Conservation (phyloP, 192 early-diverging fungal species). For the Backusella westeae region DNA sequence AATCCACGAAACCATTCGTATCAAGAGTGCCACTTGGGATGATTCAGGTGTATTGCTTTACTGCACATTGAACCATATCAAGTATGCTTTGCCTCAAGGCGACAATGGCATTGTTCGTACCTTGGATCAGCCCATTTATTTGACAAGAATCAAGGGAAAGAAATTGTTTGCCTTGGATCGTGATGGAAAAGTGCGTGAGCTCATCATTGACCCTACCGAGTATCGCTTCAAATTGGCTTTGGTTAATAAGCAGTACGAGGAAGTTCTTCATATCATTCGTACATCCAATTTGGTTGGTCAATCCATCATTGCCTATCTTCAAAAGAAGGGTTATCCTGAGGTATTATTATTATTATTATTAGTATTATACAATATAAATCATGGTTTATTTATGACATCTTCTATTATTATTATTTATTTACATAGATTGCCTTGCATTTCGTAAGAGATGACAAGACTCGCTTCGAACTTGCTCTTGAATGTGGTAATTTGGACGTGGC, state of each 20-base stretch:
- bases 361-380: slow-evolving; percentile 17
- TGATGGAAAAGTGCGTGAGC: slow-evolving; percentile 81
- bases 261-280: slow-evolving; percentile 95
- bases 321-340: slow-evolving; percentile 99
- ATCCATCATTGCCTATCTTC: slow-evolving; percentile 97
- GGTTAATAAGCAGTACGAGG: slow-evolving; percentile 88
- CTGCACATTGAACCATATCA: slow-evolving; percentile 97
- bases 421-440: slow-evolving; percentile 89
- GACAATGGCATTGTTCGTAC: slow-evolving; percentile 98
- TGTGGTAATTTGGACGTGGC: slow-evolving; percentile 97
- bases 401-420: slow-evolving; percentile 19
- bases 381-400: not conserved
- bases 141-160: slow-evolving; percentile 85
- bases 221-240: slow-evolving; percentile 97
- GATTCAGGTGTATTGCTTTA: slow-evolving; percentile 90
- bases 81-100: slow-evolving; percentile 94
- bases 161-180: slow-evolving; percentile 87
- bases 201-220: slow-evolving; percentile 97
- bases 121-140: slow-evolving; percentile 92
- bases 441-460: slow-evolving; percentile 94
- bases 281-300: slow-evolving; percentile 96
- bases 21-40: slow-evolving; percentile 98
- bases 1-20: slow-evolving; percentile 96
- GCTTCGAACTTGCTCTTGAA: slow-evolving; percentile 95
- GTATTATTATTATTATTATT: not conserved